These are phyloP conservation scores for Picea glauca DNA, from an alignment of 75 land plant genomes.

Conservation along the genomic window DNA sequence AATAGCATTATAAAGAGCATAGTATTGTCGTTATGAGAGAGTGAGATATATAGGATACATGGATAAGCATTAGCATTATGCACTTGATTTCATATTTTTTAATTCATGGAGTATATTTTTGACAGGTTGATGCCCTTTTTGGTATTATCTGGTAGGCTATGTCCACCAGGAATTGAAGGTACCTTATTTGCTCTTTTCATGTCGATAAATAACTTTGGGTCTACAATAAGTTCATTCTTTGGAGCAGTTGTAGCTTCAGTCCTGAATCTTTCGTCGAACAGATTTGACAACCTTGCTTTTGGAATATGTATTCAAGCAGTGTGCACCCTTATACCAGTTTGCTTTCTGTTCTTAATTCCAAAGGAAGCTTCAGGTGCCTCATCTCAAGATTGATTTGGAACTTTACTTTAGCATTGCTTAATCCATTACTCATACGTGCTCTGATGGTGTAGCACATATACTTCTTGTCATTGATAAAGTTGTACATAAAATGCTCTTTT, in stretches of 20 bases:
- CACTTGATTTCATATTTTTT: not conserved
- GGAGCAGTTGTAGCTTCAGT: conserved; percentile 72
- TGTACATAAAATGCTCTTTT: too few species aligned
- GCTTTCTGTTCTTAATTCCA: conserved; percentile 63
- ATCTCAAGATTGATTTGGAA: too few species aligned
- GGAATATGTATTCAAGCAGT: conserved; percentile 44
- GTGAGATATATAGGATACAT: not conserved
- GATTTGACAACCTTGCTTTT: conserved; percentile 61
- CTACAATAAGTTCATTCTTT: conserved; percentile 58
- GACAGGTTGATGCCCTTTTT: conserved; percentile 89
- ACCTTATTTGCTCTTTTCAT: conserved; percentile 88
- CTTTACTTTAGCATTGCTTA: too few species aligned
- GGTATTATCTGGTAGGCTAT: conserved; percentile 74
- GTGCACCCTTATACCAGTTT: conserved; percentile 57
- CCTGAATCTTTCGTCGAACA: conserved; percentile 52
- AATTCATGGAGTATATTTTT: not conserved
- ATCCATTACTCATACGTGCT: too few species aligned
- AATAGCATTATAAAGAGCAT: not conserved
- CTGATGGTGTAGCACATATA: too few species aligned
- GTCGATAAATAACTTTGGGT: conserved; percentile 80
- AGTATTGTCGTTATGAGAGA: not conserved
- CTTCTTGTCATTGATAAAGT: too few species aligned
- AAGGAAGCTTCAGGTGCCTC: conserved; percentile 44
- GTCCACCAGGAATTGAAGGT: conserved; percentile 89
- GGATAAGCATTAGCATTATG: not conserved